phyloP scores from a whole-genome alignment of 2,329 filamentous ascomycete species.

The Neopestalotiopsis sp. region DNA sequence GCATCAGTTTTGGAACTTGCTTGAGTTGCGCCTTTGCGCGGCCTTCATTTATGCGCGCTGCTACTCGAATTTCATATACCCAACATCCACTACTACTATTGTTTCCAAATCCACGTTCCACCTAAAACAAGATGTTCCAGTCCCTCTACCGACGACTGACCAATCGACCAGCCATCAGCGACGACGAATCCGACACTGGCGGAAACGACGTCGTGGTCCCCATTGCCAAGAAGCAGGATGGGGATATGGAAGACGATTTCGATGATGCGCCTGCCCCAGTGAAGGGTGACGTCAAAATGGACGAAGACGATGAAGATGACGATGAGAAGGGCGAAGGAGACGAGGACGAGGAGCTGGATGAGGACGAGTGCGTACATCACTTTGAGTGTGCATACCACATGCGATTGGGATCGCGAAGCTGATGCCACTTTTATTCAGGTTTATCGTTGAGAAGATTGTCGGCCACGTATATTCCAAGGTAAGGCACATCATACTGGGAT shows the following conservation, averaged over 20 bases:
- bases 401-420: neutral
- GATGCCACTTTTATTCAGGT: conserved; percentile 50
- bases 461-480: conserved; percentile 67
- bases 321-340: conserved; percentile 29
- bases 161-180: conserved; percentile 42
- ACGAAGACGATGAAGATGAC: conserved; percentile 21
- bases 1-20: neutral
- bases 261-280: conserved; percentile 32
- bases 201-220: conserved; percentile 25
- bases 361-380: conserved; percentile 37
- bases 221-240: conserved; percentile 24
- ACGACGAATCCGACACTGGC: conserved; percentile 45
- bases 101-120: neutral
- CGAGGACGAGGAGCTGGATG: conserved; percentile 39
- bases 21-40: neutral
- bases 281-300: conserved; percentile 22
- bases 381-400: conserved; percentile 22
- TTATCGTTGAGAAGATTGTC: conserved; percentile 75
- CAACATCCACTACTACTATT: neutral
- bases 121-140: neutral
- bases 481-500: conserved; percentile 26
- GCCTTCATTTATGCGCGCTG: neutral
- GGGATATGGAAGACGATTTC: conserved; percentile 23
- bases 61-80: neutral
- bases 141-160: conserved; percentile 18